These are phyloP conservation scores for Sarocladiaceae sp. DNA, from an alignment of 2,329 filamentous ascomycete species.

Conservation along the genomic window DNA sequence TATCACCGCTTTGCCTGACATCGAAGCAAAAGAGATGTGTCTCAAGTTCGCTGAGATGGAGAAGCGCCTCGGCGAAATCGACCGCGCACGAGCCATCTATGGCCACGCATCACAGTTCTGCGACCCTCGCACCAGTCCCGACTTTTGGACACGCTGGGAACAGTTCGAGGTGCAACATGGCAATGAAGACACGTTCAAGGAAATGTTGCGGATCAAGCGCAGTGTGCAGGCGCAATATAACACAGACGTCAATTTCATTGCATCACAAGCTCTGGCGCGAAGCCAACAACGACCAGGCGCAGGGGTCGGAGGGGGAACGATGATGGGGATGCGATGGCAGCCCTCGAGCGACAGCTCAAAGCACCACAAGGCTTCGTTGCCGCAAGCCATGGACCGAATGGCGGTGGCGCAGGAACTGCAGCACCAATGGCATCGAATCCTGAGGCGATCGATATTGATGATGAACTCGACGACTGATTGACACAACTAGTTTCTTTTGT, in stretches of 20 bases:
- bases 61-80: constrained; percentile 84
- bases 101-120: constrained; percentile 96
- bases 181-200: constrained; percentile 98
- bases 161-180: constrained; percentile 95
- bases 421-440: constrained; percentile 61
- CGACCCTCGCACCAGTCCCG: constrained; percentile 83
- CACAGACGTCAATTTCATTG: constrained; percentile 98
- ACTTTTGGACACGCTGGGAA: constrained; percentile 97
- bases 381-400: constrained; percentile 70
- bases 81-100: constrained; percentile 91
- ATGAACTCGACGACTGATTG: constrained; percentile 7
- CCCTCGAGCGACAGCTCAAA: constrained; percentile 80
- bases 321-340: constrained; percentile 79
- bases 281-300: constrained; percentile 60
- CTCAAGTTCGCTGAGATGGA: constrained; percentile 99
- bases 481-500: neutral
- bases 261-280: constrained; percentile 86
- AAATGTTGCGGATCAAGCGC: constrained; percentile 96
- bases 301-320: constrained; percentile 29
- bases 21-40: constrained; percentile 95
- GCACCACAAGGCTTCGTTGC: constrained; percentile 90
- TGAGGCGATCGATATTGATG: constrained; percentile 80
- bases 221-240: constrained; percentile 98
- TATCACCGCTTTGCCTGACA: constrained; percentile 88
- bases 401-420: constrained; percentile 40